Evolutionary conservation across 176 grass and related monocot species (phyloP), one percentile per base, ranked within the genome.

Genomic region (Bothriochloa decipiens): DNA sequence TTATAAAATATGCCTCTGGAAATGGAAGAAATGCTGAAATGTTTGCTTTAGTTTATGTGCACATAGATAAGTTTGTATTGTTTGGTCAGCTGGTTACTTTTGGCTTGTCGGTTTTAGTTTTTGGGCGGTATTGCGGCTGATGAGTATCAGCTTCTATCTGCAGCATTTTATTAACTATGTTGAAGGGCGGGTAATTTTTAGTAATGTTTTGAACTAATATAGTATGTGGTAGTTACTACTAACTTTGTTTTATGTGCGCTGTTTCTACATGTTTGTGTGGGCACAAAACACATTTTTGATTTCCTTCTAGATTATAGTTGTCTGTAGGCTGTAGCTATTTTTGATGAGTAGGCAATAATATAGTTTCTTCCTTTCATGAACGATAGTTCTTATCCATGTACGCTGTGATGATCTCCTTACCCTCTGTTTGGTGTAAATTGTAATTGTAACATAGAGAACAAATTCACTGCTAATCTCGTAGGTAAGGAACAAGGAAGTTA

Each of bases 1-100:
- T 78, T 82, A 16, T 86, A 36, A 39, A 79, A 33, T 11, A 36
- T 64, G 33, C 22, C 50, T 20, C 28, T 53, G 67, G 28, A 26
- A 75, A 80, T 75, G 11, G 11, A 8, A 23, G 5, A 8, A 61
- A 61, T 72, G 72, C 37, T 70, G 49, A 66, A 63, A 76, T 74
- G 12, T 45, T 60, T 87, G n/a, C 67, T 50, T 49, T 43, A 53
- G 10, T 55, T 27, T 72, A 8, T 50, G 3, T 0, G 17, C 39
- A 22, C 4, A 29, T 47, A 47, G 11, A 47, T 49, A 43, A 60
- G 26, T 27, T 18, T 86, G 78, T 67, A 22, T 33, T 79, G 26
- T 13, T 82, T 18, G 74, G 42, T 66, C 16, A 39, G 28, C 55
- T 82, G 7, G 72, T 78, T 15, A 22, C 49, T 52, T 52, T 65